Evolutionary conservation across 768 basidiomycete species (phyloP), one percentile per base, ranked within the genome.

Genomic region (Pisolithus sp.): DNA sequence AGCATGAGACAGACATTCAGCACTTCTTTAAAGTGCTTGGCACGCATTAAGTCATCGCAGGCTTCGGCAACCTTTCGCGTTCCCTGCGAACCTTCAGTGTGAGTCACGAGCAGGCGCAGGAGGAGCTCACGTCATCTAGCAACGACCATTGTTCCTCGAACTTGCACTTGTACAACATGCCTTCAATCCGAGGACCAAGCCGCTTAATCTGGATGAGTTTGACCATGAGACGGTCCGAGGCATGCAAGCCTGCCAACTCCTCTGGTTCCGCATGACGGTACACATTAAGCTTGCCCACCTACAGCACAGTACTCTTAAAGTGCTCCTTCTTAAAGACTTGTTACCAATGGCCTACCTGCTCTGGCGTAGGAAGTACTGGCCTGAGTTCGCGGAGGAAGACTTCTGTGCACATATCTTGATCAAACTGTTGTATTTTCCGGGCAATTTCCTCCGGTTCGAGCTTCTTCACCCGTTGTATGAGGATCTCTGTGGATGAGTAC

Each of bases 181-280:
- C 86, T 61, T 95, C 84, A 53, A 98, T 85, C 9, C 96, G 83
- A 43, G 91, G 88, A 9, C 77, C 79, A 9, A 99, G 75, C 34
- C 92, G 85, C 40, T 95, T 82, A 24, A 98, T 93, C 66, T 96
- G 92, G 60, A 98, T 96, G 36, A 97, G 76, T 56, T 94, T 89
- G 23, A 99, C 93, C 90, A 99, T 93, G 44, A 99, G 79, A 30
- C 96, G 83, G 70, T 99, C 96, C 17, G 96, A 88, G 18, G 88
- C 85, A 68, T 97, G 94, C n/a, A 99, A 75, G 28, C 80, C 82
- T 39, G 83, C 85, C 12, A 99, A 80, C 58, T 96, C 93, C 59
- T 85, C 88, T 12, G 84, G 78, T 53, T 84, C 84, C n/a, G 92
- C 81, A 59, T 86, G 91, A 50, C 89, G 84, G 63, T 94, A 91